Conservation (phyloP, 176 grass and related monocot species). For the Aegilops bicornis region DNA sequence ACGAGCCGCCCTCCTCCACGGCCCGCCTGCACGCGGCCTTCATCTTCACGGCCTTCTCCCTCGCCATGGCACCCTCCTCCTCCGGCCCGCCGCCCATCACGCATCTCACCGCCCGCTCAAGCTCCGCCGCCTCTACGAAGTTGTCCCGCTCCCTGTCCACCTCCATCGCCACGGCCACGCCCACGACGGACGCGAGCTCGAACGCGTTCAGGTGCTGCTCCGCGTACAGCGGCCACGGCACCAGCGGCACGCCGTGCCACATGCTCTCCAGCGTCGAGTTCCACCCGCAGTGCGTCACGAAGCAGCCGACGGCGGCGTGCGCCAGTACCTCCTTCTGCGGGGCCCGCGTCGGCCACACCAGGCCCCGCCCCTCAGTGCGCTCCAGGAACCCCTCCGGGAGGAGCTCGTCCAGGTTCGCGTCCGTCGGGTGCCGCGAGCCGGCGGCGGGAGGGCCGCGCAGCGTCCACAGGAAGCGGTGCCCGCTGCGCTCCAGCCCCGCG, state of each 20-base stretch:
- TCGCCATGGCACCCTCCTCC: constrained; percentile 33
- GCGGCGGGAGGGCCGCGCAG: constrained; percentile 4
- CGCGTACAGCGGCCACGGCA: constrained; percentile 49
- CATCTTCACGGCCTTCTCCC: constrained; percentile 36
- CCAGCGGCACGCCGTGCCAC: constrained; percentile 52
- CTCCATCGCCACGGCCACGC: constrained; percentile 28
- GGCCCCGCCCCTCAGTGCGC: constrained; percentile 37
- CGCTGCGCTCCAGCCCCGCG: constrained; percentile 45
- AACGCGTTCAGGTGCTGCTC: constrained; percentile 72
- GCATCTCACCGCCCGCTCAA: constrained; percentile 42
- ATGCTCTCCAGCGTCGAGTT: constrained; percentile 61
- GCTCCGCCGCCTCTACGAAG: constrained; percentile 40
- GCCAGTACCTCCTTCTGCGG: constrained; percentile 52
- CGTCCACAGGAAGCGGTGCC: constrained; percentile 57
- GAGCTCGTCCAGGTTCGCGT: neutral
- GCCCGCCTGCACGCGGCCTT: constrained; percentile 35
- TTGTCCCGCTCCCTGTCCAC: constrained; percentile 18
- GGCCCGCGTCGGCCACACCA: constrained; percentile 41
- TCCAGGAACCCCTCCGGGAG: constrained; percentile 53
- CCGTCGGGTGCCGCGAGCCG: constrained; percentile 9
- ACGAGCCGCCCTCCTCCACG: constrained; percentile 32
- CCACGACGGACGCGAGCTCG: constrained; percentile 22
- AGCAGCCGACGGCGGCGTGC: constrained; percentile 45
- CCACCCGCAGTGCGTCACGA: constrained; percentile 78
- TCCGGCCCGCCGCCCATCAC: constrained; percentile 33